Evolutionary conservation across 1,284 basidiomycete species (phyloP), one percentile per base, ranked within the genome.

Genomic region (Sporisorium scitamineum): DNA sequence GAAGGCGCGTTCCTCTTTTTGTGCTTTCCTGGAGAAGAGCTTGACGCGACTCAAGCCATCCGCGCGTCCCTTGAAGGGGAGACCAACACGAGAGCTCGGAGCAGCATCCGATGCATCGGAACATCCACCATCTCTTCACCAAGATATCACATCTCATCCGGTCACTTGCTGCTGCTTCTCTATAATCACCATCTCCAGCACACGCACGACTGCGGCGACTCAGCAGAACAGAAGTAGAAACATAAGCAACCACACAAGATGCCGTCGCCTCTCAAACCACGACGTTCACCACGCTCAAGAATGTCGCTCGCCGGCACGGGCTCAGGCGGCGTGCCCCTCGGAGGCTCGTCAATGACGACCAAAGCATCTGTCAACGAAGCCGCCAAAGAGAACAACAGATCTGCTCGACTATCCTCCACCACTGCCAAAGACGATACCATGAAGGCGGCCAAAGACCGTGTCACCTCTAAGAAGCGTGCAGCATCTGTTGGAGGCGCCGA

Each of bases 241-340:
- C 39, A 26, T 50, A 54, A 8, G 31, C 70, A 70, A 67, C 72
- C 72, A 27, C 39, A 26, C 54, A 54, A 8, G 31, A 75, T 75
- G 72, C 72, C 72, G 10, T 75, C 72, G 14, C 72, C 72, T 44
- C 72, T 75, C 48, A 75, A 75, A 34, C 64, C 68, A 42, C 68
- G 73, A 61, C 68, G 73, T 32, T 76, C 73, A 34, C 65, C 73
- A 26, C 64, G 73, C 34, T 68, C 73, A 6, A 65, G 73, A 18
- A 65, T 62, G 58, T 76, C 73, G 48, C 64, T 76, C 29, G 61
- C 64, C 4, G 73, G 73, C n/a, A 70, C 64, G 2, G 68, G 73
- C n/a, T 70, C 73, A 1, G 65, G 65, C 14, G 69, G 69, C 27
- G 61, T 71, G 8, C 73, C 58, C 20, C 65, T 76, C 11, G 73